Base-by-base conservation (phyloP, 805 yeast species). In the Wickerhamomyces bovis region DNA sequence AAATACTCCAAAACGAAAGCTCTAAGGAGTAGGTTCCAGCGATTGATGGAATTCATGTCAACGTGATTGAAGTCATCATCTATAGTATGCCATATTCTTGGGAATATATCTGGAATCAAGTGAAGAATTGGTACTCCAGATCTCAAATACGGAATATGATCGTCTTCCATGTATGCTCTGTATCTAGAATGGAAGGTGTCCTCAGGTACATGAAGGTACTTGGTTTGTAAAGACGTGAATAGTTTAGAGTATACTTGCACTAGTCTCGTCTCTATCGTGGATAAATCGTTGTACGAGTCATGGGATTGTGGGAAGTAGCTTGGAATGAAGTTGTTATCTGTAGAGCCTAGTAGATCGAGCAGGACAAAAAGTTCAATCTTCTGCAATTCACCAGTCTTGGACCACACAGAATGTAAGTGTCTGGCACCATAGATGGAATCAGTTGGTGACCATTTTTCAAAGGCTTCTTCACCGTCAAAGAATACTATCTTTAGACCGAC, bases 381-480 rank as follows among this genome's bases (percentile, higher is more conserved):
- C 3, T 57, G 50, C 10, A 73, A 47, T 10, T 50, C 22, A 1
- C 53, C 61, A 3, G 56, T 52, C 7, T 47, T 38, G 7, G 55
- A 53, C 75, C 76, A 72, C 26, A 53, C 45, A 1, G 56, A 52
- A 8, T 80, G 81, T 26, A 78, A 57, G 47, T 75, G 75, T 16
- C 72, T 67, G 0, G 84, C 72, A 0, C 85, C 85, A 54, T 80
- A 79, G 1, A 78, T 63, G 1, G 83, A 78, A 50, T 79, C 85
- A 0, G 62, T 55, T 8, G 63, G 67, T 2, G 72, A 56, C 85
- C 85, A 79, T n/a, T 64, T 54, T 2, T 62, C 63, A n/a, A 77
- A 49, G 0, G 85, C 83, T 54, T 80, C 85, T 55, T 79, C 84
- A 4, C 85, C 85, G 51, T 79, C 85, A 44, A 78, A 76, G 52